A percentile compares a stretch with the other conserved stretches of the same genome.
phyloP scores from a whole-genome alignment of 2,329 filamentous ascomycete genomes.

The Fusarium sp. region DNA sequence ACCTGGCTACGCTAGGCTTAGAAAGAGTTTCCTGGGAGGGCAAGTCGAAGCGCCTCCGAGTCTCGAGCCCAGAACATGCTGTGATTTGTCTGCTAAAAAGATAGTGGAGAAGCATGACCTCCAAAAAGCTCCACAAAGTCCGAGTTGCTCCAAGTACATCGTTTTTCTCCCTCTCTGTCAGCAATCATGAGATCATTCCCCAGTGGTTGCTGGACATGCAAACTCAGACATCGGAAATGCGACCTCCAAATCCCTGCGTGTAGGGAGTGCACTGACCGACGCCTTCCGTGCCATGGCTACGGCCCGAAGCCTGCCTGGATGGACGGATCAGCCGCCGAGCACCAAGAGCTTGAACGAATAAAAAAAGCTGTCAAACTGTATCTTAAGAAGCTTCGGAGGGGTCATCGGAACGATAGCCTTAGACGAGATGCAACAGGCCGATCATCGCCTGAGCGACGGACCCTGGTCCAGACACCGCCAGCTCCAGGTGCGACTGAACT shows the following conservation, averaged over 20 bases:
- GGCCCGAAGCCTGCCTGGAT: neutral
- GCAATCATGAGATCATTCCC: neutral
- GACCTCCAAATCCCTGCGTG: neutral
- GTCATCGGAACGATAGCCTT: neutral
- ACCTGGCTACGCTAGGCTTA: neutral
- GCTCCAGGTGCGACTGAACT: neutral
- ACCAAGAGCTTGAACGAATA: neutral
- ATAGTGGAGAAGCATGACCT: neutral
- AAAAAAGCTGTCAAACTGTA: neutral
- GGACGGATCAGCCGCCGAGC: neutral
- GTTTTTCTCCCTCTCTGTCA: neutral
- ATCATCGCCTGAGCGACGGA: neutral
- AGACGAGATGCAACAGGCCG: too few species aligned
- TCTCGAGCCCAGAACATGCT: neutral
- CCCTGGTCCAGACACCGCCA: too few species aligned
- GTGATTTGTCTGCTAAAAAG: neutral
- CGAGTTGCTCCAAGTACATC: neutral
- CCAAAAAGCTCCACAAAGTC: neutral
- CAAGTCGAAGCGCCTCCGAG: neutral
- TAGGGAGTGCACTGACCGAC: neutral
- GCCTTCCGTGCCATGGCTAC: neutral
- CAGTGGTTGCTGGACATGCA: neutral
- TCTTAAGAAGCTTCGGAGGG: neutral
- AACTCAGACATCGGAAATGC: slow-evolving; percentile 1
- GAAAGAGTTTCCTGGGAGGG: neutral